These are phyloP conservation scores for Sporisorium exsertum DNA, from an alignment of 1,284 basidiomycete species.

Conservation along the genomic window DNA sequence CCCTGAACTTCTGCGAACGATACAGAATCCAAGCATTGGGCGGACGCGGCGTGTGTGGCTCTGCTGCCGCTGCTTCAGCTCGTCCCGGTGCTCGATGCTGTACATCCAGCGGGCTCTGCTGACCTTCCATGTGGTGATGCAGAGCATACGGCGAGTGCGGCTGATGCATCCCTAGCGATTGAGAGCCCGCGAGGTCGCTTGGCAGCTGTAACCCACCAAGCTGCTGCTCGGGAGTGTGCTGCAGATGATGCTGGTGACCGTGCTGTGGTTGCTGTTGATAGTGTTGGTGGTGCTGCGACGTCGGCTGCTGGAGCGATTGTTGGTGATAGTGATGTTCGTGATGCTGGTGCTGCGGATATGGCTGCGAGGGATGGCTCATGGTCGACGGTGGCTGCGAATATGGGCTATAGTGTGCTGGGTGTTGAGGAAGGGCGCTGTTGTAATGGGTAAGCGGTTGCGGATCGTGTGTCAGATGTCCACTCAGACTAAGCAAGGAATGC, in stretches of 20 bases:
- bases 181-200: constrained; percentile 12
- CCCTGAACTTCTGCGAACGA: constrained; percentile 76
- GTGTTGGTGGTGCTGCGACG: not conserved
- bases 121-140: constrained; percentile 15
- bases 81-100: constrained; percentile 9
- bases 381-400: constrained; percentile 12
- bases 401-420: constrained; percentile 12
- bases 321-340: constrained; percentile 1
- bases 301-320: constrained; percentile 5
- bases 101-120: constrained; percentile 8
- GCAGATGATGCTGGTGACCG: constrained; percentile 10
- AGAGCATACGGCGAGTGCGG: constrained; percentile 1
- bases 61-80: constrained; percentile 16
- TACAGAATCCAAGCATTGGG: constrained; percentile 94
- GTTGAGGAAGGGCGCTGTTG: constrained; percentile 7
- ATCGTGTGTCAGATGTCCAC: constrained; percentile 4
- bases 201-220: constrained; percentile 18
- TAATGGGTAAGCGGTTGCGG: constrained; percentile 1
- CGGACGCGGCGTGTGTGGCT: constrained; percentile 76
- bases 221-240: constrained; percentile 13
- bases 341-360: not conserved
- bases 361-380: constrained; percentile 11
- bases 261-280: constrained; percentile 9
- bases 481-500: constrained; percentile 15
- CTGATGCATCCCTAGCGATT: constrained; percentile 10